Conservation (phyloP, 179 eudicot genomes). For the Beta macrorhiza region DNA sequence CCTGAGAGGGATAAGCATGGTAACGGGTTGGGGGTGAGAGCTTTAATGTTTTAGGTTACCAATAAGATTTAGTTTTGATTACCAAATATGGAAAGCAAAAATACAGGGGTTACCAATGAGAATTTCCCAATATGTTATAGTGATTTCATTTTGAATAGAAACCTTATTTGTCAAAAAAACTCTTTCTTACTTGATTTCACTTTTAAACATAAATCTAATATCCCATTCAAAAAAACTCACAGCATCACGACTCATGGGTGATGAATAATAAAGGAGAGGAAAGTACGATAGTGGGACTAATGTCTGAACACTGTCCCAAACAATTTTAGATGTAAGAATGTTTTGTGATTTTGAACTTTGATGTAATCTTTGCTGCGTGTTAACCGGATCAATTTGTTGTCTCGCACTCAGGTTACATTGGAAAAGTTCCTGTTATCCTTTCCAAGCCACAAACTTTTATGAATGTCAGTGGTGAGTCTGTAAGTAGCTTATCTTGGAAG, state of each 20-base stretch:
- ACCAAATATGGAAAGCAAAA: no score
- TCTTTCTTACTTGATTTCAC: no score
- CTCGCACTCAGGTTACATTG: conserved; percentile 56
- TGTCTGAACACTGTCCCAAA: neutral
- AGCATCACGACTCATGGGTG: neutral
- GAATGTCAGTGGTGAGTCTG: conserved; percentile 98
- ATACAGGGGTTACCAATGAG: no score
- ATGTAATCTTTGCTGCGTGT: neutral
- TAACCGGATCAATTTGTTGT: conserved; percentile 15
- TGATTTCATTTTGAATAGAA: no score
- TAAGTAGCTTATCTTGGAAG: conserved; percentile 57
- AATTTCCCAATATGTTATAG: no score
- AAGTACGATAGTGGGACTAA: neutral
- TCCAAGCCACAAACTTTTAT: conserved; percentile 92
- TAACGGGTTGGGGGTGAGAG: no score
- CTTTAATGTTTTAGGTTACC: no score
- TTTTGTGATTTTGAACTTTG: neutral
- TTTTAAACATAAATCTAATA: no score
- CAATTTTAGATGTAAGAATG: neutral
- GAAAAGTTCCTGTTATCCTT: conserved; percentile 75
- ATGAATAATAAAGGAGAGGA: neutral
- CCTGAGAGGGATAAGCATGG: no score
- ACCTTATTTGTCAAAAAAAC: no score
- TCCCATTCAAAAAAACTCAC: neutral
- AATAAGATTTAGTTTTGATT: no score